Base-by-base conservation (phyloP, 768 basidiomycete genomes). In the Sistotremastrum niveocremeum region DNA sequence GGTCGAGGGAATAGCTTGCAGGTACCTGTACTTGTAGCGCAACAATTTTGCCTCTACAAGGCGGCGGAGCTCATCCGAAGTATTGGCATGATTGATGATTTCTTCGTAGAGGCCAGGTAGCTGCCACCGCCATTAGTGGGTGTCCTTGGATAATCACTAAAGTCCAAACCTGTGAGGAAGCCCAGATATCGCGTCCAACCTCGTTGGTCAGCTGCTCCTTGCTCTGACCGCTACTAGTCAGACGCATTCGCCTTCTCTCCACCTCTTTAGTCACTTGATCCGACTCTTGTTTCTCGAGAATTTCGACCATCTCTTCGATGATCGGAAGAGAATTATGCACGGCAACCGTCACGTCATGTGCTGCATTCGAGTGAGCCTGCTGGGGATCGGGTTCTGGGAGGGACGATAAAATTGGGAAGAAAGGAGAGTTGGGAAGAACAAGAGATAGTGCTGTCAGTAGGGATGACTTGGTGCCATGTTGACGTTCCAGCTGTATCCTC, bases 371-470 rank as follows among this genome's bases (percentile, higher is more conserved):
- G 0, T 72, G 69, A 0, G 89, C 87, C 43, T 74, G 80, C 6
- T 85, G 82, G n/a, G 75, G 66, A 55, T 91, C 81, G 2, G 87
- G 87, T 1, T 67, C 64, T 5, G 91, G 83, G 2, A 97, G 67
- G 1, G 62, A 63, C 1, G 73, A 77, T 6, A 98, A 66, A 2
- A 79, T 65, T 1, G 66, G 50, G 53, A 79, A 83, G 2, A 81
- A 58, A 0, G 73, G 63, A 4, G 90, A 89, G 5, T 75, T 74
- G 0, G 89, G 84, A 7, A 98, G 79, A 9, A 90, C 67, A 34
- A 81, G 67, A 5, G 69, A 70, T 8, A 98, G 67, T 0, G 79
- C 71, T 33, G 38, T 39, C 47, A 48, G 12, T 32, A 34, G 10
- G 5, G 45, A 29, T 33, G 4, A 46, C 30, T 8, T n/a, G 5